Percentiles rank a stretch among this genome's conserved stretches.
Conservation (phyloP, 495 filamentous ascomycete genomes). For the Cryomyces antarcticus region DNA sequence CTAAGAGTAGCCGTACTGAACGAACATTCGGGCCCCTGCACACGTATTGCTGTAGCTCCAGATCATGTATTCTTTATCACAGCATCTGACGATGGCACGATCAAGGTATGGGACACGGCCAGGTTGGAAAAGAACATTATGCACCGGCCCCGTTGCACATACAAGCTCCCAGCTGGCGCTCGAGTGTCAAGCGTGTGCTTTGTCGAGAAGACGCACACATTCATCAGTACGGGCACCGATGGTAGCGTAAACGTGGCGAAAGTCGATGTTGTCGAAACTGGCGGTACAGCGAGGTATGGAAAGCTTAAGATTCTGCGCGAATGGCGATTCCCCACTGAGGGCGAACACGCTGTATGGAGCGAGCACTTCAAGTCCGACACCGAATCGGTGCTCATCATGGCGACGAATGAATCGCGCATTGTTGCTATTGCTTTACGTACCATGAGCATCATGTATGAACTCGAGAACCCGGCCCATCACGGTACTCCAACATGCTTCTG, state of each 20-base stretch:
- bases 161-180: constrained; percentile 47
- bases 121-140: constrained; percentile 77
- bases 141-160: constrained; percentile 71
- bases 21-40: constrained; percentile 70
- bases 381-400: constrained; percentile 61
- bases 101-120: constrained; percentile 84
- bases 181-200: constrained; percentile 69
- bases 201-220: constrained; percentile 83
- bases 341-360: constrained; percentile 72
- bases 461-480: constrained; percentile 84
- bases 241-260: constrained; percentile 79
- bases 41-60: constrained; percentile 61
- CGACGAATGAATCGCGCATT: constrained; percentile 68
- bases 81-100: constrained; percentile 74
- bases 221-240: constrained; percentile 74
- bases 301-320: constrained; percentile 57
- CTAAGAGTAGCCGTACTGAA: constrained; percentile 68
- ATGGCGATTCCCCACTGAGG: constrained; percentile 45
- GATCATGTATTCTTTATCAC: constrained; percentile 94
- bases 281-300: constrained; percentile 46
- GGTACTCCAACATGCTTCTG: constrained; percentile 88
- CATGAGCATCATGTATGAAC: constrained; percentile 60
- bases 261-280: constrained; percentile 48
- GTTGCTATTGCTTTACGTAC: constrained; percentile 72
- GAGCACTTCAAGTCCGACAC: constrained; percentile 76